Evolutionary conservation across 371 early-diverging fungal genomes (phyloP).

Genomic region (Syncephalastrum monosporum): DNA sequence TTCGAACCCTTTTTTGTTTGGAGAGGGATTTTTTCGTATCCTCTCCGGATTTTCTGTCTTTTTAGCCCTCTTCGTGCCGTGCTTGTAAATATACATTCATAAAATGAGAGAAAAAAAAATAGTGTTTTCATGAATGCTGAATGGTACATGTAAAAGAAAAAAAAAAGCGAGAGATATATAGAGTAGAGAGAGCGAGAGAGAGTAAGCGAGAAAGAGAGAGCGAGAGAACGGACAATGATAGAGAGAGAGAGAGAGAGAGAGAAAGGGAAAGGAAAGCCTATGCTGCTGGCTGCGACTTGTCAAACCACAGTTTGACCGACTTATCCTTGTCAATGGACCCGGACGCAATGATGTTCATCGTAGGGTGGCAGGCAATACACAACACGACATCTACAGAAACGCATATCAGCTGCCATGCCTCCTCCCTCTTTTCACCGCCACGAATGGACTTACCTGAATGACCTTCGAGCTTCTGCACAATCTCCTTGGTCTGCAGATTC

Average conservation of each 20-base stretch:
- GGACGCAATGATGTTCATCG: conserved; percentile 92
- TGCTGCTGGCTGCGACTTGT: conserved; percentile 40
- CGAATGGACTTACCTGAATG: conserved; percentile 70
- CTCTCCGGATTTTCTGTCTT: no score
- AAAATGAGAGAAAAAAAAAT: no score
- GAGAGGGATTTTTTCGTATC: no score
- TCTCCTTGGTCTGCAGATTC: conserved; percentile 93
- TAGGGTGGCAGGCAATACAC: conserved; percentile 94
- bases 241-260: not conserved
- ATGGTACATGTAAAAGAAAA: no score
- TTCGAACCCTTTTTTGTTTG: no score
- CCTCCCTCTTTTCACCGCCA: not conserved
- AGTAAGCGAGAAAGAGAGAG: not conserved
- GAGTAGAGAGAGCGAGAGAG: conserved; percentile 3
- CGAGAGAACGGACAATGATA: not conserved
- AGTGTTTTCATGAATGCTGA: no score
- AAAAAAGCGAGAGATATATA: not conserved
- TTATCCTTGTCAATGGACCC: conserved; percentile 91
- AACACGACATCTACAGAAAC: conserved; percentile 79
- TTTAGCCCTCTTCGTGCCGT: no score
- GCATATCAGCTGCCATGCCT: not conserved
- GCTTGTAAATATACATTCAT: no score
- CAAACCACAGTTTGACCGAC: conserved; percentile 88
- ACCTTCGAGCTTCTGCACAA: conserved; percentile 90
- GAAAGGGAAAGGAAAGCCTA: not conserved